Evolutionary conservation across 106 monocot species (phyloP), one percentile per base, ranked within the genome.

Genomic region (Dendrobium chrysotoxum): DNA sequence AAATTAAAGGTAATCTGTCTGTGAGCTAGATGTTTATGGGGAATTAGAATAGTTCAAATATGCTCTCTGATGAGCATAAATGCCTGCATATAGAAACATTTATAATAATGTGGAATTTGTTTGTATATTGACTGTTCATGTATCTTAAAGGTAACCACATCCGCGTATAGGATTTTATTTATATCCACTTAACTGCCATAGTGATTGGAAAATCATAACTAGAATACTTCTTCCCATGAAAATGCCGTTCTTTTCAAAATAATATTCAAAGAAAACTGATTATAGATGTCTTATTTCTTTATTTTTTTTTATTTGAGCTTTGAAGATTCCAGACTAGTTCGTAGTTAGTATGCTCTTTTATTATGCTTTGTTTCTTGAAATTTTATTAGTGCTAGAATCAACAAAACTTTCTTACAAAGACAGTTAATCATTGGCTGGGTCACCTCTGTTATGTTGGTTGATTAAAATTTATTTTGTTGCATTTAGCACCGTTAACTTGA

Each of bases 1-100:
- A 87, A 54, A 79, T 76, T 53, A 86, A 88, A 79, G 88, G 91
- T 88, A 84, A 39, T 57, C 16, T 0, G 31, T 67, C 21, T 74
- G n/a, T 42, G 1, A 50, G 26, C 13, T 77, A 25, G 47, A 53
- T 30, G 13, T 46, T 46, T 54, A 78, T 38, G 17, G 3, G 21
- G 40, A 57, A 54, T 46, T 45, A 46, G 53, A 42, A 35, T 13
- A 70, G 70, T 70, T 70, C 16, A 70, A 70, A 15, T 35, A 13
- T 16, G 31, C 70, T 35, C 70, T 70, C 70, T 38, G 70, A 31
- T 70, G 35, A 35, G 35, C 21, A 12, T 70, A 70, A 35, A 70
- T 35, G 15, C 30, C 11, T 70, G 28, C 70, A 70, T 70, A 70
- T 70, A 16, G 70, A 28, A 13, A 7, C 66, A 28, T 28, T 26